Conservation (phyloP, 169 alveolate species). For the Toxoplasma gondii region DNA sequence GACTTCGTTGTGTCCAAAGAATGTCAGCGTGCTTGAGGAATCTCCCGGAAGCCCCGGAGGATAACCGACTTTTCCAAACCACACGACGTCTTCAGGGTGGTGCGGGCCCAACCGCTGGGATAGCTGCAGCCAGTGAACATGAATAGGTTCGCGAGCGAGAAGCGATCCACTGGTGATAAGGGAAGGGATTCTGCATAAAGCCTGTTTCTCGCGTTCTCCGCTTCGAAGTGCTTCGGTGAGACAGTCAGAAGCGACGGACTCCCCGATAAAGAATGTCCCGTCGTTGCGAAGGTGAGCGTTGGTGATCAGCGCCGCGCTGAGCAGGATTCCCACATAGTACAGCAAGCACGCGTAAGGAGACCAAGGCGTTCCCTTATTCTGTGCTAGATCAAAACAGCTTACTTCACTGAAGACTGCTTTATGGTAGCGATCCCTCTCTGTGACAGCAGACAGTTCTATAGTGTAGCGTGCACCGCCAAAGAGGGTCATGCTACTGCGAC, state of each 20-base stretch:
- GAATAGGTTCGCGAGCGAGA: slow-evolving; percentile 45
- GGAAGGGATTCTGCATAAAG: slow-evolving; percentile 45
- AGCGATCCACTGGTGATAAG: slow-evolving; percentile 23
- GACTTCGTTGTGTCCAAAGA: slow-evolving; percentile 39
- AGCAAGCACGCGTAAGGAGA: not conserved
- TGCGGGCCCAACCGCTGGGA: not conserved
- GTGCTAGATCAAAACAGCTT: not conserved
- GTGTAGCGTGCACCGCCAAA: not conserved
- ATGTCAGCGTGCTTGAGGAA: slow-evolving; percentile 38
- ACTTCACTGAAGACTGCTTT: not conserved
- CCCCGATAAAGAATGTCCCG: slow-evolving; percentile 49
- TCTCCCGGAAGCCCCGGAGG: slow-evolving; percentile 43
- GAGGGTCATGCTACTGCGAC: not conserved
- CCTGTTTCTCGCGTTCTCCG: not conserved
- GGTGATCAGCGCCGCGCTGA: slow-evolving; percentile 23
- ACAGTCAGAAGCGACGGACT: not conserved
- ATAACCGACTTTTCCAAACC: slow-evolving; percentile 50
- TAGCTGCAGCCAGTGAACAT: slow-evolving; percentile 51
- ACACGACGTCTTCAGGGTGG: not conserved
- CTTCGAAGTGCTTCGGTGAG: not conserved
- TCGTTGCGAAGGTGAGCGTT: slow-evolving; percentile 54
- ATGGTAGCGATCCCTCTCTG: not conserved
- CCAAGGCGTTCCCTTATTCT: not conserved
- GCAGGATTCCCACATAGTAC: not conserved
- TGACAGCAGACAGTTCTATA: not conserved